Evolutionary conservation across 2,329 filamentous ascomycete genomes (phyloP), one percentile per base, ranked within the genome.

Genomic region (Colletotrichum abscissum): DNA sequence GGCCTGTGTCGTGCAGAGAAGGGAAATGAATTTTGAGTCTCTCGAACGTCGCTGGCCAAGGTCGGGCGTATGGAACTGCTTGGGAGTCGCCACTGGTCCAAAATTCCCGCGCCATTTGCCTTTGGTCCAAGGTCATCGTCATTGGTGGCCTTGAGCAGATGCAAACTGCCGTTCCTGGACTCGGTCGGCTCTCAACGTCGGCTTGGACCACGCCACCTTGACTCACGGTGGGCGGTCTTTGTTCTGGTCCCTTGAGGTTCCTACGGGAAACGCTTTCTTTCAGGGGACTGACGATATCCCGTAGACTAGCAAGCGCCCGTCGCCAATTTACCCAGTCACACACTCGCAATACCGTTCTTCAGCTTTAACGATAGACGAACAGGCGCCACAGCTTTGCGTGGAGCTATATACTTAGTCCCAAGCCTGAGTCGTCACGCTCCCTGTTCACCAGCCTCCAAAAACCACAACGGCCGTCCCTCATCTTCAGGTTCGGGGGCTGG

Each of bases 151-250:
- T 33, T 22, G 26, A 22, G 22, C 49, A 16, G 26, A 55, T 62
- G 60, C 60, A 28, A 30, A 52, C 42, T 49, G 49, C 66, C 67
- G 67, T 71, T 62, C 56, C 71, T 73, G 60, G 67, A 65, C 35
- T 55, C 26, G 60, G 62, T 35, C 30, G 56, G 16, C 28, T 65
- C 22, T 54, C 70, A 70, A 70, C 70, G 46, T 73, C 56, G 66
- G 62, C 67, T 42, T 19, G 30, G 56, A 70, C 67, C 67, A 73
- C 70, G 70, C 70, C 70, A 73, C 70, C 28, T 62, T 57, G 70
- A 62, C 35, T 59, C 67, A 63, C 52, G 55, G 30, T 66, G 71
- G 55, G 1, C 35, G 28, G 60, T 54, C 60, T 70, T 73, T 69
- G 70, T 70, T 70, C 55, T 64, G 28, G 60, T 8, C 70, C 30